These are phyloP conservation scores for Diaporthe velutina DNA, from an alignment of 2,329 filamentous ascomycete species.

Conservation along the genomic window DNA sequence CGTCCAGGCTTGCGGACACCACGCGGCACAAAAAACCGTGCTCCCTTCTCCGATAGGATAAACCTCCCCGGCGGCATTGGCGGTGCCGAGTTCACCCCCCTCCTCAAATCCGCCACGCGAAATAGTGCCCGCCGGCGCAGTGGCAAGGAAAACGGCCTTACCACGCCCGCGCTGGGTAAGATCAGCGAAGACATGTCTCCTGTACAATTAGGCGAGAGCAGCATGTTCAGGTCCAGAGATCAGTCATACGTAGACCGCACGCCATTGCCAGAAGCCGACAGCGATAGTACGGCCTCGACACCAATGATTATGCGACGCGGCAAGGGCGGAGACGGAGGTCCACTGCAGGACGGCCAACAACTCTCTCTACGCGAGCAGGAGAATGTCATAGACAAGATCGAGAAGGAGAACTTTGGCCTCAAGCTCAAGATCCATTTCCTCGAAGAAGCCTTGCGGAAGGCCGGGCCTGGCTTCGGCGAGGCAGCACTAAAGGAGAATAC, in stretches of 20 bases:
- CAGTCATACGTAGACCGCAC: slow-evolving; percentile 77
- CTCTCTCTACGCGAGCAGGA: slow-evolving; percentile 95
- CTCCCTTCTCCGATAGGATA: slow-evolving; percentile 77
- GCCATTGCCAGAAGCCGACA: slow-evolving; percentile 80
- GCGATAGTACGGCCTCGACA: slow-evolving; percentile 86
- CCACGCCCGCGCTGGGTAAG: slow-evolving; percentile 77
- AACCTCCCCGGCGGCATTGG: slow-evolving; percentile 76
- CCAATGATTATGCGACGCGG: slow-evolving; percentile 79
- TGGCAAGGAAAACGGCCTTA: slow-evolving; percentile 72
- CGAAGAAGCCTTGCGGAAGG: slow-evolving; percentile 88
- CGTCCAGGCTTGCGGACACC: slow-evolving; percentile 78
- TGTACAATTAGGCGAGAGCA: slow-evolving; percentile 80
- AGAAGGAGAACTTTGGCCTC: slow-evolving; percentile 97
- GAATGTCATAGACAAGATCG: slow-evolving; percentile 93
- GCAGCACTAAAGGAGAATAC: slow-evolving; percentile 94
- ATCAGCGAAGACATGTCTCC: slow-evolving; percentile 81
- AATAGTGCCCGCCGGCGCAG: slow-evolving; percentile 75
- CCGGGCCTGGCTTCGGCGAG: slow-evolving; percentile 90
- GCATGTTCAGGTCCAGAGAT: slow-evolving; percentile 75
- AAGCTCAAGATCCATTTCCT: slow-evolving; percentile 98
- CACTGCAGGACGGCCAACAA: slow-evolving; percentile 88
- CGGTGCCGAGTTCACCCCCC: slow-evolving; percentile 89
- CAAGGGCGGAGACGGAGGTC: slow-evolving; percentile 60
- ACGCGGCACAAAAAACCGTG: slow-evolving; percentile 67
- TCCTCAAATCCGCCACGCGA: slow-evolving; percentile 84